phyloP scores from a whole-genome alignment of 2,329 filamentous ascomycete species.

The Stromatinia cepivora region DNA sequence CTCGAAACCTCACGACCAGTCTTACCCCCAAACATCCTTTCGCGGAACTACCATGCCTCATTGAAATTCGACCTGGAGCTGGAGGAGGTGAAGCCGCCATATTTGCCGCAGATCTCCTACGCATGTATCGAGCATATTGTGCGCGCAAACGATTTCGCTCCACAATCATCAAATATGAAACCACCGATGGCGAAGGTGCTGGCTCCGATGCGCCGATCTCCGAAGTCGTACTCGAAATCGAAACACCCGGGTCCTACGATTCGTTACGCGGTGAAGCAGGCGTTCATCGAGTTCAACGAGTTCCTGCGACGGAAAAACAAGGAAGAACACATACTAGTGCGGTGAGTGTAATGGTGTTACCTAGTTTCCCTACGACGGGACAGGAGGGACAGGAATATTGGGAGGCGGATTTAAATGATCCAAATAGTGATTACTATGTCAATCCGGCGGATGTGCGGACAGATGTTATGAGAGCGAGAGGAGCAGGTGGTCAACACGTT shows the following conservation, averaged over 20 bases:
- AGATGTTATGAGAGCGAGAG: slow-evolving; percentile 89
- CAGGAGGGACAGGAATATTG: slow-evolving; percentile 50
- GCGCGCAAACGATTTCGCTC: slow-evolving; percentile 64
- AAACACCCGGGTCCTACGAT: slow-evolving; percentile 75
- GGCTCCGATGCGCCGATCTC: slow-evolving; percentile 68
- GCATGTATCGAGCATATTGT: slow-evolving; percentile 88
- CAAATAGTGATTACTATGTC: slow-evolving; percentile 88
- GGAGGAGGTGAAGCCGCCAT: slow-evolving; percentile 89
- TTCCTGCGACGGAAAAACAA: slow-evolving; percentile 87
- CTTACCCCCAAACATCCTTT: slow-evolving; percentile 90
- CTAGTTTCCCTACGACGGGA: slow-evolving; percentile 67
- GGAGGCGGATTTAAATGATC: slow-evolving; percentile 71
- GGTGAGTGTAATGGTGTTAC: slow-evolving; percentile 88
- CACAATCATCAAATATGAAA: slow-evolving; percentile 77
- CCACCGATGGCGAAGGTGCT: slow-evolving; percentile 62
- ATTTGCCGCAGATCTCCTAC: slow-evolving; percentile 82
- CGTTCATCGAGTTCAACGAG: slow-evolving; percentile 91
- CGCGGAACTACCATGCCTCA: slow-evolving; percentile 80
- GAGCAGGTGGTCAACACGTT: slow-evolving; percentile 95
- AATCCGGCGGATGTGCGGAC: slow-evolving; percentile 77
- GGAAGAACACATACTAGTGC: slow-evolving; percentile 93
- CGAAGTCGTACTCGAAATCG: slow-evolving; percentile 85
- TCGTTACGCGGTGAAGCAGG: slow-evolving; percentile 83
- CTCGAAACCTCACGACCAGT: slow-evolving; percentile 68
- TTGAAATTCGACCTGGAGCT: slow-evolving; percentile 90